Evolutionary conservation across 2,329 filamentous ascomycete species (phyloP), one percentile per base, ranked within the genome.

Genomic region (Fusarium mangiferae): DNA sequence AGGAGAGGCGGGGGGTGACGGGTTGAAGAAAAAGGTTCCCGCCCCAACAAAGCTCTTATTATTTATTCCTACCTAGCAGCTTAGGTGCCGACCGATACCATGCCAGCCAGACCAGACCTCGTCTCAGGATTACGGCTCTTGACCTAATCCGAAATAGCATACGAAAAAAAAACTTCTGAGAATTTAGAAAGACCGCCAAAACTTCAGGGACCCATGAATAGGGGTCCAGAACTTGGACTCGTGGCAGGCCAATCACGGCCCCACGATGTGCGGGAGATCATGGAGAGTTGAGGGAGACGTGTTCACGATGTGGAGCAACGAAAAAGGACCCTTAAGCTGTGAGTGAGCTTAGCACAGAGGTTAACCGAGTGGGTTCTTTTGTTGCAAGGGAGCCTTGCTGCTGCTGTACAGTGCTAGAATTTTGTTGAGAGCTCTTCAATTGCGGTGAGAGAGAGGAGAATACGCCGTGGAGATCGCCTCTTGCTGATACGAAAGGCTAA

Each of bases 191-290:
- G 56, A 60, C 62, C 36, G 26, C 61, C 60, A 61, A 41, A 35
- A 35, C 28, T 28, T 35, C 41, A 66, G 44, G 64, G 62, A 58
- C 64, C 62, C 59, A 58, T 66, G 48, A 73, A 75, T 78, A 78
- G 72, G 76, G 76, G 76, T 75, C 75, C 75, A 78, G 65, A 63
- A 59, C 56, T 59, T 13, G 42, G 35, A 24, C 72, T 66, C 68
- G 41, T 33, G 49, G 46, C 26, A 62, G 51, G 54, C 75, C 75
- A 77, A 77, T 76, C 52, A 52, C 36, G 66, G 61, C 57, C 49
- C 71, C 74, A 75, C 74, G 64, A 68, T 74, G 73, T 66, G 63
- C 70, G 70, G 73, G 73, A 76, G 72, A 75, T 72, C 60, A 75
- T 75, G 73, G 73, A 75, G 67, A 63, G 51, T 45, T 22, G 52